Conservation (phyloP, 495 filamentous ascomycete genomes). For the Aspergillus kassunensis region DNA sequence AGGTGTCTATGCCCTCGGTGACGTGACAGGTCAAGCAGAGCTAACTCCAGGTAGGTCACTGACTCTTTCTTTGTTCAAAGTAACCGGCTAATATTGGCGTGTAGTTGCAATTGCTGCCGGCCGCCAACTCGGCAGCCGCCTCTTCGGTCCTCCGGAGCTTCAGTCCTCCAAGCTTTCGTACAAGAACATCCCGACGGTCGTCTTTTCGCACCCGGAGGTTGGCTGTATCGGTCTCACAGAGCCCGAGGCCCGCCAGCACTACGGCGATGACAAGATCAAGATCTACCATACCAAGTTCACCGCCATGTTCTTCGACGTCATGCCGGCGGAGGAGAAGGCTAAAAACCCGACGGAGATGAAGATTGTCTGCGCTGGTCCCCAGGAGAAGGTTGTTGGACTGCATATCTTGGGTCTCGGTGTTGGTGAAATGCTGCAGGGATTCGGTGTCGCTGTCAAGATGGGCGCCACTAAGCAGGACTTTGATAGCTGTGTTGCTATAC, state of each 20-base stretch:
- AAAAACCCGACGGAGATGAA: conserved; percentile 59
- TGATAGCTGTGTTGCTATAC: conserved; percentile 89
- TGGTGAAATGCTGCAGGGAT: conserved; percentile 84
- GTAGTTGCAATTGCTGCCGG: conserved; percentile 58
- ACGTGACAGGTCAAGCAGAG: conserved; percentile 57
- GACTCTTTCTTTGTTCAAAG: neutral
- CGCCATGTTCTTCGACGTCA: conserved; percentile 53
- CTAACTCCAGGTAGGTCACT: conserved; percentile 49
- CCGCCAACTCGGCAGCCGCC: conserved; percentile 52
- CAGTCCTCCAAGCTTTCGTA: conserved; percentile 50
- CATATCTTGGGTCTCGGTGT: conserved; percentile 55
- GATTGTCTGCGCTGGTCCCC: conserved; percentile 51
- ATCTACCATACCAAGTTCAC: conserved; percentile 55
- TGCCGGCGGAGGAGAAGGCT: conserved; percentile 50
- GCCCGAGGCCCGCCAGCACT: conserved; percentile 49
- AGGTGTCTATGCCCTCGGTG: conserved; percentile 56
- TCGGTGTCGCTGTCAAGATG: conserved; percentile 67
- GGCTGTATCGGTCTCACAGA: conserved; percentile 57
- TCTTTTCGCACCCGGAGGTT: conserved; percentile 59
- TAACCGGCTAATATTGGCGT: neutral
- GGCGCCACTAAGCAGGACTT: conserved; percentile 95
- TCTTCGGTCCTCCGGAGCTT: conserved; percentile 52
- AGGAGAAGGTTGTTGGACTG: conserved; percentile 58
- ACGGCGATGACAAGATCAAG: conserved; percentile 55
- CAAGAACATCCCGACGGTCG: conserved; percentile 56